Base-by-base conservation (phyloP, 176 grass and related monocot species). In the Aegilops bicornis region DNA sequence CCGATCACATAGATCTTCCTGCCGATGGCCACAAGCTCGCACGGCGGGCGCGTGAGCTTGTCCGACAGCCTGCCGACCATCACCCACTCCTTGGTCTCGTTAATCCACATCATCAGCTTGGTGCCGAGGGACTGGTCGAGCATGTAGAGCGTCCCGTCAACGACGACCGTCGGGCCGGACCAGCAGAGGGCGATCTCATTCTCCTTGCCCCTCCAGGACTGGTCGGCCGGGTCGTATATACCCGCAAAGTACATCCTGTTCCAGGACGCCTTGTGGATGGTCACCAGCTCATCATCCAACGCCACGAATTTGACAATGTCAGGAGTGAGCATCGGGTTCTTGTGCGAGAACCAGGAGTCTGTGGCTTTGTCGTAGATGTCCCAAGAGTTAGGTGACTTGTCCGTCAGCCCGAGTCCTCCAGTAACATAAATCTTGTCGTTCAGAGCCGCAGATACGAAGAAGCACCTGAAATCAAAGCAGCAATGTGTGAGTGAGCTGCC, bases 301-400 rank as follows among this genome's bases (percentile, higher is more conserved):
- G 85, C 80, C 12, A 98, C 71, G 6, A 93, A 89, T 24, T 98
- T 98, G 5, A 87, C 80, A 3, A 95, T 87, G 62, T 93, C 91
- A 36, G 83, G 79, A 19, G 89, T 87, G 27, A 93, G 83, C 87
- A 95, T 90, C 3, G 89, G 86, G 64, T 87, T 92, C 67, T 93
- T 90, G 81, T 95, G 91, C 2, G 86, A 76, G 5, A 77, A 74
- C 91, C 95, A 98, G 0, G 82, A 93, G 64, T 93, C 20, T 20
- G 89, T 92, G 31, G 0, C 82, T 11, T 80, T 62, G 74, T 95
- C 87, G 23, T 93, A 95, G 33, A 98, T 85, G 58, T 95, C 89
- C 95, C 93, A 95, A 7, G 95, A 98, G 85, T 93, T 92, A 2
- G 89, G 93, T 20, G 89, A 85, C 58, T 82, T 73, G 78, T 84